Evolutionary conservation across 768 basidiomycete genomes (phyloP).

Genomic region (Boletus insuetus): DNA sequence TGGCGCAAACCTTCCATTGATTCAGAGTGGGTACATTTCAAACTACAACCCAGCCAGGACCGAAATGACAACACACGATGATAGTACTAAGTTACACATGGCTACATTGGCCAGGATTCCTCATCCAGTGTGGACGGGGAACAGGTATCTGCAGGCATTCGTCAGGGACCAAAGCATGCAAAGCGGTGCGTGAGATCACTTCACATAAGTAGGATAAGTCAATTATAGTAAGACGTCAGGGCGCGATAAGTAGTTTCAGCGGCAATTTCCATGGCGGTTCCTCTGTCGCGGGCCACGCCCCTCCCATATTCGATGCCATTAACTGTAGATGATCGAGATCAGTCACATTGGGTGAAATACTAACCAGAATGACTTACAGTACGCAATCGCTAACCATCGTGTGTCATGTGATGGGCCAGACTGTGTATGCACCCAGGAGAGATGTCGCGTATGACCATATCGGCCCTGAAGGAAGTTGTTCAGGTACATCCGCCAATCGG

Average conservation of each 20-base stretch:
- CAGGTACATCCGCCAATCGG: constrained; percentile 28
- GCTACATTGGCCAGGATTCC: not conserved
- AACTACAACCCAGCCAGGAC: not conserved
- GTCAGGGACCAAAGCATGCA: not conserved
- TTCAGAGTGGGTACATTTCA: constrained; percentile 1
- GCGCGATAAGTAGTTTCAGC: constrained; percentile 27
- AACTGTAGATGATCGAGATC: constrained; percentile 14
- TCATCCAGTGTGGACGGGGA: not conserved
- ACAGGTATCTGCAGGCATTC: not conserved
- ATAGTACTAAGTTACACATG: not conserved
- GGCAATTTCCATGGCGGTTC: constrained; percentile 30
- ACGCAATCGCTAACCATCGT: constrained; percentile 24
- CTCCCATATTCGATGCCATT: constrained; percentile 27
- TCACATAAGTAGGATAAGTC: not conserved
- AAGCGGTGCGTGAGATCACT: not conserved
- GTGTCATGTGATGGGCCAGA: constrained; percentile 25
- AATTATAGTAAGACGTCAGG: constrained; percentile 20
- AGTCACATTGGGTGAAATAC: not conserved
- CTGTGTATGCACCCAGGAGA: constrained; percentile 22
- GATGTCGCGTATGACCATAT: constrained; percentile 27
- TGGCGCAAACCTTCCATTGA: not conserved
- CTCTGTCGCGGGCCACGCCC: constrained; percentile 26
- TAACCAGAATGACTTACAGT: constrained; percentile 16
- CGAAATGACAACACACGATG: not conserved
- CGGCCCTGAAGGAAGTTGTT: constrained; percentile 33